Percentiles rank a stretch among this genome's conserved stretches.
These are phyloP conservation scores for Sporothrix variecibatus DNA, from an alignment of 2,329 filamentous ascomycete species.

Conservation along the genomic window DNA sequence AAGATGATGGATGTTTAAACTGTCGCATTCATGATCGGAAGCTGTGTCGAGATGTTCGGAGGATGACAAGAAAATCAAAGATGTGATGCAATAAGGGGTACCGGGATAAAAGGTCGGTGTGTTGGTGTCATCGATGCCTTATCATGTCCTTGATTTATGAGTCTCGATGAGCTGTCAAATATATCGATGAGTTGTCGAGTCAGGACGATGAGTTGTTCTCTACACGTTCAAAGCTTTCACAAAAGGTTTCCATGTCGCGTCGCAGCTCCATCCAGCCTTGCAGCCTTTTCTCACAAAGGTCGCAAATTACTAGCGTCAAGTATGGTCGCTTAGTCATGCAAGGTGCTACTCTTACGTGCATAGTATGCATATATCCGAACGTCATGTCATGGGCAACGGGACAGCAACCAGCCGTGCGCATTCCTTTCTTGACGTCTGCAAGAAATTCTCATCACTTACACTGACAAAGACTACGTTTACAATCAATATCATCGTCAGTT, in stretches of 20 bases:
- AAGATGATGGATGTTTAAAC: neutral
- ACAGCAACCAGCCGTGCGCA: neutral
- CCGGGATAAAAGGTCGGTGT: neutral
- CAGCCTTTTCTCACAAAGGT: neutral
- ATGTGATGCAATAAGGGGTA: too few relatives aligned
- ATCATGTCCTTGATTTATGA: neutral
- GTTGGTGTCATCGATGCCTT: neutral
- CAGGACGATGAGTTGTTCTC: neutral
- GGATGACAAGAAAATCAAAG: neutral
- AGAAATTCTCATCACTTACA: neutral
- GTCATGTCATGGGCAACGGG: constrained; percentile 12
- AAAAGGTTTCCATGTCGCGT: neutral
- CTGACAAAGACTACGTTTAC: neutral
- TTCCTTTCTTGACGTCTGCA: neutral
- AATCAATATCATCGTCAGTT: neutral
- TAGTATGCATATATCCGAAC: neutral
- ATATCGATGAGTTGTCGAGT: neutral
- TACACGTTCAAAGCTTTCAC: neutral
- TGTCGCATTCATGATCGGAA: neutral
- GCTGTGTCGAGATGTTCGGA: neutral
- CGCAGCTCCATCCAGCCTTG: neutral
- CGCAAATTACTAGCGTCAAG: neutral
- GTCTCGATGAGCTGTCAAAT: neutral
- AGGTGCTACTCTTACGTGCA: neutral
- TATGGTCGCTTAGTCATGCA: neutral